These are phyloP conservation scores for Amphirosellinia nigrospora DNA, from an alignment of 495 filamentous ascomycete genomes.

Conservation along the genomic window DNA sequence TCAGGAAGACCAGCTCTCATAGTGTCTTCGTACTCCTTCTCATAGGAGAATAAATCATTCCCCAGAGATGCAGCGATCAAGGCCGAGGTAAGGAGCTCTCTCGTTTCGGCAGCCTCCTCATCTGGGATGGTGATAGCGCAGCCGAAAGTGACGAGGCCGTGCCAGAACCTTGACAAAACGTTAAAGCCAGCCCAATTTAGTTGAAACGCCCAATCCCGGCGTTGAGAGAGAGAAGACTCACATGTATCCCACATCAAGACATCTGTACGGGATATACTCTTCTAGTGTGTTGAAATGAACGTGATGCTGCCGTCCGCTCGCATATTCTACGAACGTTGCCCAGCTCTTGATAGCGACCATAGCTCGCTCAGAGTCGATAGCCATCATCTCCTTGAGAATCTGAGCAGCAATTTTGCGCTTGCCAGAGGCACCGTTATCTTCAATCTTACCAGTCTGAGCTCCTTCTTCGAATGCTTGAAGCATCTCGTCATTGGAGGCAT, in stretches of 20 bases:
- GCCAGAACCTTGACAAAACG: constrained; percentile 18
- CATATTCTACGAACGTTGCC: constrained; percentile 32
- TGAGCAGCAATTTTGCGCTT: background rate
- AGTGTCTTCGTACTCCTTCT: constrained; percentile 37
- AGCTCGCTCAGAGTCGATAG: background rate
- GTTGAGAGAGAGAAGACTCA: background rate
- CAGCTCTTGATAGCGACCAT: constrained; percentile 31
- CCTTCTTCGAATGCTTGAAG: constrained; percentile 7
- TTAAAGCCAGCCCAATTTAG: background rate
- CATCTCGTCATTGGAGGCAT: background rate
- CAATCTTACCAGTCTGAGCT: constrained; percentile 4
- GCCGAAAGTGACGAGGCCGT: constrained; percentile 24
- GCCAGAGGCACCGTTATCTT: background rate
- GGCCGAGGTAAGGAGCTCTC: constrained; percentile 33
- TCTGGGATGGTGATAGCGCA: constrained; percentile 16
- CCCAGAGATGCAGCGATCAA: constrained; percentile 34
- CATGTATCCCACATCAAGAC: background rate
- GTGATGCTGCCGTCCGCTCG: constrained; percentile 15
- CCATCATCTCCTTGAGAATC: constrained; percentile 3
- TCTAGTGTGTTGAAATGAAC: constrained; percentile 25
- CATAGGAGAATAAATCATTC: constrained; percentile 43
- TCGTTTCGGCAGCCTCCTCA: constrained; percentile 13
- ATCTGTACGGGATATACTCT: constrained; percentile 25
- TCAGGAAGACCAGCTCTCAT: constrained; percentile 25
- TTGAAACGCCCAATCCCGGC: background rate